phyloP scores from a whole-genome alignment of 768 basidiomycete genomes.

The Lactifluus rugatus region DNA sequence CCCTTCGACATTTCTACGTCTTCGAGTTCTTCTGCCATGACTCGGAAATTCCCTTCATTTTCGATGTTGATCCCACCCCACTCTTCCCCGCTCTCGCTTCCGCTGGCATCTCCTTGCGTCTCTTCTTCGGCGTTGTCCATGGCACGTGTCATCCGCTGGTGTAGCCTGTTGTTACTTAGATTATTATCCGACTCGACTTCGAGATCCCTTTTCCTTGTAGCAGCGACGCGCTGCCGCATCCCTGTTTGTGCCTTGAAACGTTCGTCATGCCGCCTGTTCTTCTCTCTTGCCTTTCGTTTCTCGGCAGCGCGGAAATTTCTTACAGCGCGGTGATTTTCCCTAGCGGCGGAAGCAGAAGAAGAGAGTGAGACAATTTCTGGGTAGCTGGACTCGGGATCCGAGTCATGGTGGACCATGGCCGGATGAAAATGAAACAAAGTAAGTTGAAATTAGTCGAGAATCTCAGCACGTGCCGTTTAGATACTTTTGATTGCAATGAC shows the following conservation, averaged over 20 bases:
- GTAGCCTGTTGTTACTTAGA: slow-evolving; percentile 1
- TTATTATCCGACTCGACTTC: not conserved
- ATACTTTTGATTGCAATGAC: not conserved
- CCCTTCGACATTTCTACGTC: not conserved
- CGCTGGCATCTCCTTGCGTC: not conserved
- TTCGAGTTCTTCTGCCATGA: not conserved
- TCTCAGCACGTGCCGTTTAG: slow-evolving; percentile 11
- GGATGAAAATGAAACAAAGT: not conserved
- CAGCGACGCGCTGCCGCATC: not conserved
- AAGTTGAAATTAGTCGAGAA: too few relatives aligned
- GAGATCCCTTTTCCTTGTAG: slow-evolving; percentile 6
- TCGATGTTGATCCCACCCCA: slow-evolving; percentile 4
- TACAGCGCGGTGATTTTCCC: slow-evolving; percentile 1
- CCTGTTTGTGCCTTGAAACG: slow-evolving; percentile 18
- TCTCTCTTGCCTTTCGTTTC: slow-evolving; percentile 12
- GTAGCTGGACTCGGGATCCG: slow-evolving; percentile 16
- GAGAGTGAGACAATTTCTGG: slow-evolving; percentile 18
- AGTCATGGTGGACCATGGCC: not conserved
- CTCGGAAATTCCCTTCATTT: not conserved
- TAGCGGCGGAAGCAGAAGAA: slow-evolving; percentile 12
- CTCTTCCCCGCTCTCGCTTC: slow-evolving; percentile 8
- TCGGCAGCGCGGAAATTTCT: slow-evolving; percentile 7
- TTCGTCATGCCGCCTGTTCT: slow-evolving; percentile 13
- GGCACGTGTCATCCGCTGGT: slow-evolving; percentile 17
- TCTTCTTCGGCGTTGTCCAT: slow-evolving; percentile 19